Evolutionary conservation across 139 green algal species (phyloP), one percentile per base, ranked within the genome.

Genomic region (Chlorella ohadii): DNA sequence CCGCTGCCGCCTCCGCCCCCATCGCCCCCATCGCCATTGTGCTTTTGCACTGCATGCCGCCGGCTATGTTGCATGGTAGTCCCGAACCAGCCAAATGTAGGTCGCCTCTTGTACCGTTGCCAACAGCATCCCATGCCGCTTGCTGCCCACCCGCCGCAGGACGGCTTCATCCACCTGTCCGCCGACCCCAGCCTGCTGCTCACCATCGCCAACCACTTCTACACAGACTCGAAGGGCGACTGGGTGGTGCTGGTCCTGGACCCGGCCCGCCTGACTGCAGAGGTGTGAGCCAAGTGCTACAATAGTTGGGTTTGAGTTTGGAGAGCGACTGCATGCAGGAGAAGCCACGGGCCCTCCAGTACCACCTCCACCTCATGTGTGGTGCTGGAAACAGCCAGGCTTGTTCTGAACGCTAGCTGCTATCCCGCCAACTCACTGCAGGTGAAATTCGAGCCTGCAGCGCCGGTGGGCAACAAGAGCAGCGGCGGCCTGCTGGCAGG

Each of bases 81-180:
- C n/a, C n/a, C n/a, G n/a, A n/a, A n/a, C n/a, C n/a, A n/a, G n/a
- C n/a, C n/a, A n/a, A n/a, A n/a, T n/a, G n/a, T n/a, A n/a, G n/a
- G n/a, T n/a, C n/a, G n/a, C n/a, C n/a, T n/a, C n/a, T n/a, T n/a
- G n/a, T n/a, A n/a, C n/a, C n/a, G n/a, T n/a, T n/a, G n/a, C n/a
- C n/a, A n/a, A n/a, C n/a, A n/a, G n/a, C n/a, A n/a, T n/a, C n/a
- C n/a, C 22, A 11, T 41, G 28, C 33, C 71, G 73, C 7, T 11
- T 55, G 88, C 1, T 94, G 91, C 55, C 44, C 51, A 22, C 51
- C 51, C 15, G 51, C 51, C 68, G 22, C 72, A 90, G 80, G 92
- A 95, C 63, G 93, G 93, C 12, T 96, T 95, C 86, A 96, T 90
- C n/a, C 93, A 96, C 78, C 72, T 95, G 0, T 95, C 93, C 6